Base-by-base conservation (phyloP, 345 rosid species). In the Stellera chamaejasme region DNA sequence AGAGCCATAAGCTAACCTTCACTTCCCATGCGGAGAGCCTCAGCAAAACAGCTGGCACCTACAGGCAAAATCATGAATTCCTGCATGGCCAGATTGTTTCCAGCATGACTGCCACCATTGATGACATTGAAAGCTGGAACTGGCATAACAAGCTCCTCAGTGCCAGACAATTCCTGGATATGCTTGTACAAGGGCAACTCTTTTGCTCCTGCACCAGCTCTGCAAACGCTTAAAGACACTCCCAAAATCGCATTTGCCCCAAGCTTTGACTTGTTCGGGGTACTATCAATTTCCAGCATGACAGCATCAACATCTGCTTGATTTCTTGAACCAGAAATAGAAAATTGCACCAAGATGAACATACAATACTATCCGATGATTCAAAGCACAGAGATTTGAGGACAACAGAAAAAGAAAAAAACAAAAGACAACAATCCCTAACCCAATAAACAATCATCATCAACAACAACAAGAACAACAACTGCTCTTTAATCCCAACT, bases 81-180 rank as follows among this genome's bases (percentile, higher is more conserved):
- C 65, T 94, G 97, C 97, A 94, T 89, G 50, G 99, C 99, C 70
- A 93, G 76, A 71, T 89, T 90, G 67, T 94, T 94, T 61, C 97
- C 96, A 13, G 97, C 99, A 65, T 90, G 99, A 70, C 90, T 85
- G 9, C 99, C 96, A 58, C 97, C 99, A 75, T 94, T 90, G 49
- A 90, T 87, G 50, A 94, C 99, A 72, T 90, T 90, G 41, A 83
- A 90, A 43, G 97, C 99, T 9, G 99, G 99, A 67, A 94, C 96
- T 0, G 96, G 96, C 92, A 90, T 87, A 4, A 94, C 99, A 25
- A 90, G 97, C 75, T 94, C 99, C 75, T 83, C 83, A 10, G 96
- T 83, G 59, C 85, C 85, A 0, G 97, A 79, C 49, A 90, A 44
- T 15, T 90, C 97, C 79, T 87, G 99, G 54, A 90, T 89, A 63